Evolutionary conservation across 306 rosid species (phyloP), one percentile per base, ranked within the genome.

Genomic region (Potentilla sterilis): DNA sequence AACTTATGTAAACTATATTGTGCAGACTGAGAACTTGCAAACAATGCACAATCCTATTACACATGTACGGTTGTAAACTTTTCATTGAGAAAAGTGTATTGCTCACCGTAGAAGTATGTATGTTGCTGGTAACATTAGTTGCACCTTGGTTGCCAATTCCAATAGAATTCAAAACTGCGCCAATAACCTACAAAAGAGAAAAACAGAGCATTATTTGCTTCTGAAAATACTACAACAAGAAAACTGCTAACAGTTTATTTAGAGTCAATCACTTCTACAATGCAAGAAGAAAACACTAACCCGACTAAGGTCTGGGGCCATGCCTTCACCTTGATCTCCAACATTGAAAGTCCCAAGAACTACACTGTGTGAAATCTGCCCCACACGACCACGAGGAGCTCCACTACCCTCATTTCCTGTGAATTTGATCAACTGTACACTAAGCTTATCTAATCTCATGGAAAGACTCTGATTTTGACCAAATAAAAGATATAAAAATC

Each of bases 321-420:
- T 19, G 61, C 90, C 93, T 87, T 96, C 99, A 81, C 91, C 90
- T 84, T 96, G 98, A 32, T 96, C 99, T 67, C 91, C 99, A 68
- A 92, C 87, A 78, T 96, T 96, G 83, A 92, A 88, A 52, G 98
- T 87, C 82, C 99, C 99, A 11, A 96, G 90, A 85, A 96, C 98
- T 67, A 96, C 96, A 81, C 98, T 96, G 79, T 96, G 99, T 70
- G 99, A 89, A 78, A 96, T 86, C 80, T 92, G 98, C 52, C 97
- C 99, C 55, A 87, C 79, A 59, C 93, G 98, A 62, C 80, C 84
- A 61, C 92, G 93, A 74, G 89, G 89, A 67, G 81, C 81, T 58
- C 92, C 93, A 79, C 73, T 81, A 22, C 82, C 81, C 71, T 96
- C 98, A 72, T 83, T 90, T 72, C 88, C 96, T 86, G 84, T 81